Conservation (phyloP, 257 asterid species). For the Mentha longifolia region DNA sequence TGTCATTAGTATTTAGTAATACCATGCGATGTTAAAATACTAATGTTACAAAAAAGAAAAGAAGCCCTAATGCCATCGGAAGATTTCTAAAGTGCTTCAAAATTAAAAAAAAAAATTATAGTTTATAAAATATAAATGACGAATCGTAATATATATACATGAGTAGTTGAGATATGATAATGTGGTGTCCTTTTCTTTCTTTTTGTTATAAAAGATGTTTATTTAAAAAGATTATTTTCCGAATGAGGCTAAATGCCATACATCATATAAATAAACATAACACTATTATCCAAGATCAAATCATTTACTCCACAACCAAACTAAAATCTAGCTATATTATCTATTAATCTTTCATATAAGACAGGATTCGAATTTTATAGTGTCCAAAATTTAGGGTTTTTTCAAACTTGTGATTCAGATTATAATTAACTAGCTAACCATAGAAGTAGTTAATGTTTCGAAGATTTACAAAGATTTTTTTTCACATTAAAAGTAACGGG, state of each 20-base stretch:
- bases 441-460: not conserved
- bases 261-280: not conserved
- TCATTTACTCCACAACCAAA: constrained; percentile 8
- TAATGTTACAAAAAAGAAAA: too few relatives aligned
- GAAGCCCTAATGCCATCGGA: too few relatives aligned
- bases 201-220: not conserved
- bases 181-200: not conserved
- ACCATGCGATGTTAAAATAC: too few relatives aligned
- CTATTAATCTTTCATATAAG: not conserved
- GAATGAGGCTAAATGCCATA: constrained; percentile 11
- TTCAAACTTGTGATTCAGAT: not conserved
- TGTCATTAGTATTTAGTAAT: too few relatives aligned
- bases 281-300: not conserved
- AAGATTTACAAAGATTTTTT: not conserved
- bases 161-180: constrained; percentile 17
- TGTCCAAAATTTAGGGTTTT: not conserved
- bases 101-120: too few relatives aligned
- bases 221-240: not conserved
- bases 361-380: not conserved
- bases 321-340: not conserved
- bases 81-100: too few relatives aligned
- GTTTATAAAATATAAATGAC: not conserved
- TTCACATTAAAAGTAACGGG: not conserved
- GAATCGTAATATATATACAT: constrained; percentile 6
- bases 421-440: not conserved